Conservation (phyloP, 192 early-diverging fungal genomes). For the Mortierella claussenii region DNA sequence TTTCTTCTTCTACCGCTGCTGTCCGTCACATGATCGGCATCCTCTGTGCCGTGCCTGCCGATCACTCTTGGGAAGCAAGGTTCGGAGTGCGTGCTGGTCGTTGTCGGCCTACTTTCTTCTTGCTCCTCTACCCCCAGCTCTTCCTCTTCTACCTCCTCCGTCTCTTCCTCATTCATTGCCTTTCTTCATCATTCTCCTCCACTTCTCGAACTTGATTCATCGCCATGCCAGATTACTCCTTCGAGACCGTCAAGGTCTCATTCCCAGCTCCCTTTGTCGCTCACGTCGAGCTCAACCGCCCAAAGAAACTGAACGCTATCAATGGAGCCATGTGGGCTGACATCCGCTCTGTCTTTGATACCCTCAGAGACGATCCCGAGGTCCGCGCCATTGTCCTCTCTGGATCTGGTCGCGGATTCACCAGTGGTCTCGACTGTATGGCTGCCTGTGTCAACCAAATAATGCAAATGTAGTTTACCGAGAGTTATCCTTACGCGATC, state of each 20-base stretch:
- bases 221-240: slow-evolving; percentile 60
- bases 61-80: too few species aligned
- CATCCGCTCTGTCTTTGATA: slow-evolving; percentile 40
- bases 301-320: slow-evolving; percentile 87
- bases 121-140: too few species aligned
- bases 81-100: too few species aligned
- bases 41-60: background rate
- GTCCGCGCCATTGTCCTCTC: slow-evolving; percentile 84
- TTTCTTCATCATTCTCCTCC: background rate
- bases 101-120: too few species aligned
- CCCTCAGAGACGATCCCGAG: slow-evolving; percentile 62
- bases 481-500: background rate
- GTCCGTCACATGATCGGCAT: background rate
- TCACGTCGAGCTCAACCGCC: slow-evolving; percentile 86
- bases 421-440: slow-evolving; percentile 91
- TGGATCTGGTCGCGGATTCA: slow-evolving; percentile 81
- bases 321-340: slow-evolving; percentile 55
- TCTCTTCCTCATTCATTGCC: background rate
- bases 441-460: too few species aligned
- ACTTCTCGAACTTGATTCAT: background rate
- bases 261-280: slow-evolving; percentile 71
- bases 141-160: too few species aligned
- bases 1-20: too few species aligned
- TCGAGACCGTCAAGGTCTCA: slow-evolving; percentile 69
- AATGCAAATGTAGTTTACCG: too few species aligned